Evolutionary conservation across 495 filamentous ascomycete species (phyloP).

Genomic region (Gamarada debralockiae): DNA sequence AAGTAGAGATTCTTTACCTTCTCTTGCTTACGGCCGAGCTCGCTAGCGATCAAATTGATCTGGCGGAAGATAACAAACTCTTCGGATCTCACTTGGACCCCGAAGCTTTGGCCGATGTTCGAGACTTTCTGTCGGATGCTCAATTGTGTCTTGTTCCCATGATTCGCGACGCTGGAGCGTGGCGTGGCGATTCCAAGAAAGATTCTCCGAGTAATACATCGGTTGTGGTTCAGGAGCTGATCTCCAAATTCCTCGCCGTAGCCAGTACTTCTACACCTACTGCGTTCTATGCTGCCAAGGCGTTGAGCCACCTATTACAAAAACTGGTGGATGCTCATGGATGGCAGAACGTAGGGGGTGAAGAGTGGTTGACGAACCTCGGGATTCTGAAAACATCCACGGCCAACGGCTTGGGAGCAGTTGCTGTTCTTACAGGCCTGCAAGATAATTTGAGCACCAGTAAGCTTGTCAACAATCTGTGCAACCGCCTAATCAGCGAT

Average conservation of each 20-base stretch:
- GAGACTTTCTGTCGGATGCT: not conserved
- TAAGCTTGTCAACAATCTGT: constrained; percentile 40
- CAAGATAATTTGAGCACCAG: constrained; percentile 41
- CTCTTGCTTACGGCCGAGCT: constrained; percentile 37
- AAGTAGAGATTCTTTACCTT: constrained; percentile 36
- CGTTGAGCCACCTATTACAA: constrained; percentile 38
- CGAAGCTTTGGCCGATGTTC: constrained; percentile 4
- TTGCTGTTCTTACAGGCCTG: constrained; percentile 51
- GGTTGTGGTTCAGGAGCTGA: constrained; percentile 34
- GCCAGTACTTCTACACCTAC: constrained; percentile 6
- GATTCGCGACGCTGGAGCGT: constrained; percentile 42
- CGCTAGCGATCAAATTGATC: constrained; percentile 39
- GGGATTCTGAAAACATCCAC: constrained; percentile 36
- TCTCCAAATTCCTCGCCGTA: constrained; percentile 43
- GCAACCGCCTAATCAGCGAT: constrained; percentile 52
- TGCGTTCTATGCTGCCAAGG: constrained; percentile 45
- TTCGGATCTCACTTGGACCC: not conserved
- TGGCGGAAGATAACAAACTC: constrained; percentile 13
- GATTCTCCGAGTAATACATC: not conserved
- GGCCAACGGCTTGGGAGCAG: constrained; percentile 40
- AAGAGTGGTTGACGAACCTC: constrained; percentile 37
- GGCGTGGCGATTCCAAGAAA: not conserved
- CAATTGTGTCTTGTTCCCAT: not conserved
- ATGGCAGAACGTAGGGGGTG: constrained; percentile 29
- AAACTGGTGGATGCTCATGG: constrained; percentile 34